Evolutionary conservation across 805 yeast genomes (phyloP), one percentile per base, ranked within the genome.

Genomic region (Metahyphopichia silvanorum): DNA sequence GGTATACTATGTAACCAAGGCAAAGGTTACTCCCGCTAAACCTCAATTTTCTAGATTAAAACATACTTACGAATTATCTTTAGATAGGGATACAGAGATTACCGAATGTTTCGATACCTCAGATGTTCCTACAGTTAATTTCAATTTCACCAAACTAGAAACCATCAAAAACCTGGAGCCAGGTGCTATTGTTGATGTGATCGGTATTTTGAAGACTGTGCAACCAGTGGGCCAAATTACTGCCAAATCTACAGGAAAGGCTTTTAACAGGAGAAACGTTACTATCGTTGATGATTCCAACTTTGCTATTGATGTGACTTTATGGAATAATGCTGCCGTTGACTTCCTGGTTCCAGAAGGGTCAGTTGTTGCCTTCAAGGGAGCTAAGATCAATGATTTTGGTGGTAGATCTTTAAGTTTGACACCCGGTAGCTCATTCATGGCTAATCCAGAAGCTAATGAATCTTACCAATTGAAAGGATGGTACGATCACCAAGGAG

Each of bases 391-490:
- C 21, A 79, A 82, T 36, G 97, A 89, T 53, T 93, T 86, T 56
- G 81, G 82, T 38, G 97, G 97, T 16, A 79, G 91, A 53, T 74
- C 86, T 10, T 67, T 93, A 44, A 82, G 95, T 1, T 73, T 88
- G 57, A 79, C 89, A 16, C 86, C 82, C 39, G 73, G 86, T 8
- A 88, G 96, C 14, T 74, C 85, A 1, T 62, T 93, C 42, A 57
- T 79, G 22, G 72, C 85, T 9, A 86, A 86, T 49, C 98, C 98
- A 2, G 96, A 89, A 52, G 74, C 85, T 15, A 81, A 86, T 13
- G 96, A 87, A 55, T 91, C 97, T 4, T 87, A 79, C 56, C 72
- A 77, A 34, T 72, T 93, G 46, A 86, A 87, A 58, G 98, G 98
- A 5, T 93, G 99, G 99, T 93, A 79, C 51, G 95, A 87, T 51